These are phyloP conservation scores for Diaporthe sp. DNA, from an alignment of 2,329 filamentous ascomycete species.

Conservation along the genomic window DNA sequence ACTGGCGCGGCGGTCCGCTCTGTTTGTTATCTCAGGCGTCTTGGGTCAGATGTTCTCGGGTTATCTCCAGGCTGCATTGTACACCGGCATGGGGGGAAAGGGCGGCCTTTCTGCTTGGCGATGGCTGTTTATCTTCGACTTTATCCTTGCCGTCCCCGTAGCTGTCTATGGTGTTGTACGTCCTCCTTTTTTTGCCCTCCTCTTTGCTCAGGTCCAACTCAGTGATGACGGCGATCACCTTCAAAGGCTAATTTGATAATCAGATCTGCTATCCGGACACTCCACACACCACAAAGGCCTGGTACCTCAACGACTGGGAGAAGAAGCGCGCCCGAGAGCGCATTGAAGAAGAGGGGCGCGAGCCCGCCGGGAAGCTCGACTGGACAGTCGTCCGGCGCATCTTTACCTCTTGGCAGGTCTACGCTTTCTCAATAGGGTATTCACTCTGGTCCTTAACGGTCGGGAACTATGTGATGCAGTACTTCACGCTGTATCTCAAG, in stretches of 20 bases:
- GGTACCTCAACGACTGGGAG: constrained; percentile 67
- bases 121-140: constrained; percentile 58
- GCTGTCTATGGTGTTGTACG: constrained; percentile 50
- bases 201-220: not conserved
- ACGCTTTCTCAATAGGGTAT: constrained; percentile 57
- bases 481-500: constrained; percentile 58
- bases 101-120: constrained; percentile 53
- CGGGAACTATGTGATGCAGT: constrained; percentile 57
- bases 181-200: not conserved
- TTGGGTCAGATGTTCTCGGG: constrained; percentile 57
- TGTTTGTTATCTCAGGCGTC: constrained; percentile 72
- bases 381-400: constrained; percentile 55
- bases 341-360: constrained; percentile 71
- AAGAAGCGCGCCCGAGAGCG: constrained; percentile 74
- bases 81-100: constrained; percentile 52
- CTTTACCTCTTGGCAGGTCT: constrained; percentile 59
- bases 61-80: constrained; percentile 53
- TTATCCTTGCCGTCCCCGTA: constrained; percentile 55
- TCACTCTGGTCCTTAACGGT: constrained; percentile 56
- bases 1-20: constrained; percentile 67
- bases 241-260: not conserved
- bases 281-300: constrained; percentile 57
- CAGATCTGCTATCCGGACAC: constrained; percentile 58
- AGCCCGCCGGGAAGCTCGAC: constrained; percentile 54
- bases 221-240: not conserved